phyloP scores from a whole-genome alignment of 495 filamentous ascomycete genomes.

The Pyronema domesticum region DNA sequence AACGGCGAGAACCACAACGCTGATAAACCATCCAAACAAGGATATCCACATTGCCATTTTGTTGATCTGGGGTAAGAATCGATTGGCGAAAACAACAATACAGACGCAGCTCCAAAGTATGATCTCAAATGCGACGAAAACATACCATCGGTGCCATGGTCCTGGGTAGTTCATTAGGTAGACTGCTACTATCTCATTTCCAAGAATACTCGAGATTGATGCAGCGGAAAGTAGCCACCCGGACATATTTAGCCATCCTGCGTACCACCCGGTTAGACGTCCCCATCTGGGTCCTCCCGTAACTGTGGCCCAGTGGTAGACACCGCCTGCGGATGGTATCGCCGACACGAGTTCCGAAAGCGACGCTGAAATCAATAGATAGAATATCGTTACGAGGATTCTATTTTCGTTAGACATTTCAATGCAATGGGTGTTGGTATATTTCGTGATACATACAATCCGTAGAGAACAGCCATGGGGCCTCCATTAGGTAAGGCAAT shows the following conservation, averaged over 20 bases:
- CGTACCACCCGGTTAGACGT: slow-evolving; percentile 53
- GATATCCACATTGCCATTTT: slow-evolving; percentile 52
- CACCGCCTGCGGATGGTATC: slow-evolving; percentile 63
- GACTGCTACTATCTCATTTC: slow-evolving; percentile 50
- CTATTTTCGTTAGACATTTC: slow-evolving; percentile 1
- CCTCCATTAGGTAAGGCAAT: slow-evolving; percentile 34
- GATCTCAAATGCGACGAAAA: slow-evolving; percentile 52
- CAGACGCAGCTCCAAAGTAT: slow-evolving; percentile 47
- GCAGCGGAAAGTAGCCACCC: slow-evolving; percentile 53
- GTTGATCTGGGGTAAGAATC: slow-evolving; percentile 45
- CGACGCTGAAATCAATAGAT: slow-evolving; percentile 37
- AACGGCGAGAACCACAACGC: slow-evolving; percentile 53
- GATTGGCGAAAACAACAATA: slow-evolving; percentile 53
- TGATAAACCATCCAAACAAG: slow-evolving; percentile 48
- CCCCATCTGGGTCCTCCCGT: slow-evolving; percentile 53
- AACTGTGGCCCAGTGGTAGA: slow-evolving; percentile 73
- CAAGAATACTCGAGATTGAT: slow-evolving; percentile 48
- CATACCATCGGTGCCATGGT: slow-evolving; percentile 47
- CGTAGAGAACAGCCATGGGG: slow-evolving; percentile 35
- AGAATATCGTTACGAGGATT: slow-evolving; percentile 33
- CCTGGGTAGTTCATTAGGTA: slow-evolving; percentile 53
- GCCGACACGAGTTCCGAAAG: slow-evolving; percentile 59
- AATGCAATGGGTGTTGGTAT: not conserved
- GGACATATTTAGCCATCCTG: slow-evolving; percentile 63
- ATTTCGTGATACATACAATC: slow-evolving; percentile 25